Conservation (phyloP, 805 yeast species). For the Kodamaea sagamina region DNA sequence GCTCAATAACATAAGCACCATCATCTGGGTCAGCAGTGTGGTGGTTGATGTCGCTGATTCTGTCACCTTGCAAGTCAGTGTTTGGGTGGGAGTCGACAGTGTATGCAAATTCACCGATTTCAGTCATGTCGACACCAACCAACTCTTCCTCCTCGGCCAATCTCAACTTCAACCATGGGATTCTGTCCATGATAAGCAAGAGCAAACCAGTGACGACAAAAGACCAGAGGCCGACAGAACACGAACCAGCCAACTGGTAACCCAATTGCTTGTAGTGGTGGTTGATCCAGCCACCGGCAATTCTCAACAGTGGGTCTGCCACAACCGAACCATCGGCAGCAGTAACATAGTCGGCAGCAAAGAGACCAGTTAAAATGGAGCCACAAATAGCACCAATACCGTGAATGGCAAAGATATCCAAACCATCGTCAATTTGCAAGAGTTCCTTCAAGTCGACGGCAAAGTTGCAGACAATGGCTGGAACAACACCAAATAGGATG, state of each 20-base stretch:
- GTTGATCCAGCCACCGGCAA: slow-evolving; percentile 86
- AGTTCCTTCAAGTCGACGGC: slow-evolving; percentile 78
- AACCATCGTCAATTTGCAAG: slow-evolving; percentile 85
- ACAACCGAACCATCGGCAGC: slow-evolving; percentile 70
- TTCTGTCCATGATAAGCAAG: slow-evolving; percentile 63
- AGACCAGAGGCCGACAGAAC: slow-evolving; percentile 74
- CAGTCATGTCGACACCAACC: slow-evolving; percentile 83
- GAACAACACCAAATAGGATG: slow-evolving; percentile 76
- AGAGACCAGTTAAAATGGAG: slow-evolving; percentile 81
- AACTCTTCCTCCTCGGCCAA: slow-evolving; percentile 85
- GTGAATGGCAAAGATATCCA: slow-evolving; percentile 91
- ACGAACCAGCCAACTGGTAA: slow-evolving; percentile 79
- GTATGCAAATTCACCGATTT: slow-evolving; percentile 88
- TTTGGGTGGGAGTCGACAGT: slow-evolving; percentile 48
- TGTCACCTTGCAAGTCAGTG: slow-evolving; percentile 18
- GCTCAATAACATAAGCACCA: slow-evolving; percentile 69
- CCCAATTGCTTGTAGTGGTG: slow-evolving; percentile 83
- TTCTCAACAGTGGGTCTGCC: slow-evolving; percentile 31
- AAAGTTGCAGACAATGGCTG: slow-evolving; percentile 77
- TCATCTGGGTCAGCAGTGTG: slow-evolving; percentile 22
- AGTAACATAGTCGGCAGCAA: slow-evolving; percentile 88
- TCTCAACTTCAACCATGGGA: slow-evolving; percentile 82
- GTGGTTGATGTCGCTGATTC: slow-evolving; percentile 1
- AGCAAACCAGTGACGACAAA: slow-evolving; percentile 71
- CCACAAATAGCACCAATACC: slow-evolving; percentile 93